Conservation (phyloP, 2,329 filamentous ascomycete species). For the Aschersonia sp. region DNA sequence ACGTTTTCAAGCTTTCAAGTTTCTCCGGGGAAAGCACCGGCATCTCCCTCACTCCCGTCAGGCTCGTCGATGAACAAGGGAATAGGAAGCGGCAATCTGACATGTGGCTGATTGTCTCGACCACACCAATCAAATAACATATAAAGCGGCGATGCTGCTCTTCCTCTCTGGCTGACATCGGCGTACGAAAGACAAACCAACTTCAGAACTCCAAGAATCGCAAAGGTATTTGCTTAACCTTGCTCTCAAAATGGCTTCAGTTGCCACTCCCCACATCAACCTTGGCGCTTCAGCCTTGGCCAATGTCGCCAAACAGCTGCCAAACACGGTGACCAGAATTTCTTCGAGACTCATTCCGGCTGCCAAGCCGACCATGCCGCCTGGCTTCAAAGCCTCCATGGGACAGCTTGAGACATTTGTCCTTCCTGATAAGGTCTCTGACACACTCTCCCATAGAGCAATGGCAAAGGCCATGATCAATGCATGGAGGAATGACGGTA, state of each 20-base stretch:
- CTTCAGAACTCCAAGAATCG: too few species aligned
- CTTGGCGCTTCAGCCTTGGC: neutral
- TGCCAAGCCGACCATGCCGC: constrained; percentile 9
- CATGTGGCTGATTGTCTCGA: too few species aligned
- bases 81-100: too few species aligned
- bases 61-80: too few species aligned
- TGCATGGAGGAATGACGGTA: constrained; percentile 28
- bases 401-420: constrained; percentile 24
- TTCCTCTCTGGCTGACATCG: too few species aligned
- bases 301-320: neutral
- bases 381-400: constrained; percentile 11
- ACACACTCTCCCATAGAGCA: constrained; percentile 15
- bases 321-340: neutral
- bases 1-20: too few species aligned
- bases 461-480: constrained; percentile 25
- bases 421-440: constrained; percentile 22
- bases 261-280: neutral
- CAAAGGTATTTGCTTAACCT: too few species aligned
- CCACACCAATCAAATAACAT: too few species aligned
- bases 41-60: too few species aligned
- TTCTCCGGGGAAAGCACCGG: too few species aligned
- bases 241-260: constrained; percentile 1
- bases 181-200: neutral
- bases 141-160: too few species aligned
- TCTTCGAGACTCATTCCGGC: neutral